phyloP scores from a whole-genome alignment of 2,329 filamentous ascomycete genomes.

The Verticillium nonalfalfae region DNA sequence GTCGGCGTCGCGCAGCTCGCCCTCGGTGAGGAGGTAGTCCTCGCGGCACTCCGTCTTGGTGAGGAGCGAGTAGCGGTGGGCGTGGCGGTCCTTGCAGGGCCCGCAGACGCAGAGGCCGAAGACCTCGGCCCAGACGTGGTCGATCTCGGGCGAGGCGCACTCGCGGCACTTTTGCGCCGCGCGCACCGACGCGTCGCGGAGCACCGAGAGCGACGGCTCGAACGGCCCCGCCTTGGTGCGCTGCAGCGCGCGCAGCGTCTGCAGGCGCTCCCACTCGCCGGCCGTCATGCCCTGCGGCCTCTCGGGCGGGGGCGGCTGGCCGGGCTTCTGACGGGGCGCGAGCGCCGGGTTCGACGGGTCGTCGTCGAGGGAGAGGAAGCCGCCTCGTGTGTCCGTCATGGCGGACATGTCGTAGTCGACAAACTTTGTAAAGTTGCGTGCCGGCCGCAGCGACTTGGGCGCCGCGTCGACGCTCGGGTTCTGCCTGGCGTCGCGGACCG shows the following conservation, averaged over 20 bases:
- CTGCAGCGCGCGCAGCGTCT: constrained; percentile 66
- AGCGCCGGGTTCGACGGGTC: constrained; percentile 83
- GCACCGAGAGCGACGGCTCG: constrained; percentile 78
- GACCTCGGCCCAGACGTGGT: constrained; percentile 89
- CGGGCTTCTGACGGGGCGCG: constrained; percentile 33
- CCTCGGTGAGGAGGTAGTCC: constrained; percentile 86
- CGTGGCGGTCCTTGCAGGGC: constrained; percentile 79
- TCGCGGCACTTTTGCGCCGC: constrained; percentile 74
- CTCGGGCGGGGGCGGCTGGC: constrained; percentile 40
- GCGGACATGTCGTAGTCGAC: constrained; percentile 97
- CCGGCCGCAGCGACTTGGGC: constrained; percentile 55
- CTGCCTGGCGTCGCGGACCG: constrained; percentile 62
- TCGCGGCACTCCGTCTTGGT: constrained; percentile 96
- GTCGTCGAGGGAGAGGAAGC: constrained; percentile 85
- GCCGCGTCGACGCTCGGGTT: constrained; percentile 30
- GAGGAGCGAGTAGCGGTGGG: constrained; percentile 89
- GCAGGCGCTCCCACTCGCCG: constrained; percentile 83
- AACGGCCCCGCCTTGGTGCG: constrained; percentile 74
- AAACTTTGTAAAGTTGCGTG: constrained; percentile 84
- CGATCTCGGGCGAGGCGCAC: constrained; percentile 79
- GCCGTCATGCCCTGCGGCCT: constrained; percentile 85
- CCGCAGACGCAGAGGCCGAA: constrained; percentile 72
- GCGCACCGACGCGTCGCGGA: constrained; percentile 56
- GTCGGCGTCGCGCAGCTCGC: constrained; percentile 83
- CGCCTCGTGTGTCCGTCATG: constrained; percentile 97